These are phyloP conservation scores for Aspergillus japonicus DNA, from an alignment of 2,329 filamentous ascomycete species.

Conservation along the genomic window DNA sequence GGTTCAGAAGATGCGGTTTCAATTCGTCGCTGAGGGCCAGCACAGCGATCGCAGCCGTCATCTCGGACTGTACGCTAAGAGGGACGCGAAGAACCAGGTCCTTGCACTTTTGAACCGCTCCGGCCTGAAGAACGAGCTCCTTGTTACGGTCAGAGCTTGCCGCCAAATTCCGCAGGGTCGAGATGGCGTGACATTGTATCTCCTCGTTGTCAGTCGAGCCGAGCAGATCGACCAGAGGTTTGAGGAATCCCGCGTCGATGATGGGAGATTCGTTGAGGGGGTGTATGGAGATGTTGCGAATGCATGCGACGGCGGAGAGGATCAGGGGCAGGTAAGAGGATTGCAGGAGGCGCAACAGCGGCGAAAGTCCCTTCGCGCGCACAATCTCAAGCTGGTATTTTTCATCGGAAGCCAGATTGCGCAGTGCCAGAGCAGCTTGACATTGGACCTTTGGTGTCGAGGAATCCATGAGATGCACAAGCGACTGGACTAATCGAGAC, in stretches of 20 bases:
- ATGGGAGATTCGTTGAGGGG: conserved; percentile 97
- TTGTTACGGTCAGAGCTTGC: conserved; percentile 98
- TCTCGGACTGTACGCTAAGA: conserved; percentile 93
- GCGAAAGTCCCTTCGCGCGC: conserved; percentile 77
- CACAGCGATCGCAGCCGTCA: conserved; percentile 99
- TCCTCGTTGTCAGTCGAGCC: conserved; percentile 97
- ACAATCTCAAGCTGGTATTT: conserved; percentile 99
- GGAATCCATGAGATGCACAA: conserved; percentile 96
- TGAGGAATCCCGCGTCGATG: conserved; percentile 94
- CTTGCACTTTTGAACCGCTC: conserved; percentile 97
- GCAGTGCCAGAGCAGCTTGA: conserved; percentile 87
- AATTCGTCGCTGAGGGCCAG: conserved; percentile 93
- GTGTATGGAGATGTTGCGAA: conserved; percentile 98
- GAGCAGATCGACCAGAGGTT: conserved; percentile 87
- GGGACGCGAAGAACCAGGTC: conserved; percentile 91
- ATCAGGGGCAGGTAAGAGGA: conserved; percentile 95
- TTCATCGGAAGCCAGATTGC: conserved; percentile 95
- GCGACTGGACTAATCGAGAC: conserved; percentile 83
- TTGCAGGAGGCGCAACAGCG: conserved; percentile 84
- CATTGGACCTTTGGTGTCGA: conserved; percentile 97
- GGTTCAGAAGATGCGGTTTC: conserved; percentile 82
- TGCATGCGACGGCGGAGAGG: conserved; percentile 93
- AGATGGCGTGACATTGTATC: conserved; percentile 98
- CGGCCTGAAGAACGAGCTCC: conserved; percentile 91
- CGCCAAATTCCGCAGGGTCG: conserved; percentile 89